Base-by-base conservation (phyloP, 768 basidiomycete genomes). In the Trametes coccinea region DNA sequence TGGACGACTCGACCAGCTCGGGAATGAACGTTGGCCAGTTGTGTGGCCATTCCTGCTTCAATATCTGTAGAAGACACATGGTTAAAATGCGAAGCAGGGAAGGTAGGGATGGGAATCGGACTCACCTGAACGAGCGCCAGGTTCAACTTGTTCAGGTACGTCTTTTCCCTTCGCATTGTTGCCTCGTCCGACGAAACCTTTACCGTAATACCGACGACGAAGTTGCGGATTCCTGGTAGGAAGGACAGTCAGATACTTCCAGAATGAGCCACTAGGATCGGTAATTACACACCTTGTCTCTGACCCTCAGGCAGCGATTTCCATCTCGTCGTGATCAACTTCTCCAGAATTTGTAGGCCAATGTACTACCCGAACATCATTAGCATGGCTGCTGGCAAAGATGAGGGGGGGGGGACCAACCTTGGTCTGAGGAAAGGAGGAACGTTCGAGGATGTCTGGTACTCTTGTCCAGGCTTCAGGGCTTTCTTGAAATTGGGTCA, bases 31-130 rank as follows among this genome's bases (percentile, higher is more conserved):
- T 92, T 34, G 96, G 95, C 97, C 97, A 99, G 71, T 97, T 95
- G 73, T 97, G 93, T 29, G 96, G 96, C 97, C 97, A 99, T 74
- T 98, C 97, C 80, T 98, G 97, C 77, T 98, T 99, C 66, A 99
- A 80, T 62, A 99, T 97, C 95, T 99, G 70, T 17, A 31, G 44
- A 41, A n/a, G 10, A 34, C 11, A 17, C 47, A 6, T 53, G 45
- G 33, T 61, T 59, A 31, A 55, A 44, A 31, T 47, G 27, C 29
- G 22, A 33, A 2, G 43, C 5, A n/a, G n/a, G 8, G 3, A 46
- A 29, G 31, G 29, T n/a, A 37, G 6, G 2, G 22, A 22, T 22
- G 22, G 22, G 22, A 22, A 22, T 22, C 3, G 33, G 7, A 61
- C 57, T 61, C 60, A 93, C 95, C 80, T 96, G 93, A 56, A 99